These are phyloP conservation scores for Microsporum audouinii DNA, from an alignment of 2,329 filamentous ascomycete species.

Conservation along the genomic window DNA sequence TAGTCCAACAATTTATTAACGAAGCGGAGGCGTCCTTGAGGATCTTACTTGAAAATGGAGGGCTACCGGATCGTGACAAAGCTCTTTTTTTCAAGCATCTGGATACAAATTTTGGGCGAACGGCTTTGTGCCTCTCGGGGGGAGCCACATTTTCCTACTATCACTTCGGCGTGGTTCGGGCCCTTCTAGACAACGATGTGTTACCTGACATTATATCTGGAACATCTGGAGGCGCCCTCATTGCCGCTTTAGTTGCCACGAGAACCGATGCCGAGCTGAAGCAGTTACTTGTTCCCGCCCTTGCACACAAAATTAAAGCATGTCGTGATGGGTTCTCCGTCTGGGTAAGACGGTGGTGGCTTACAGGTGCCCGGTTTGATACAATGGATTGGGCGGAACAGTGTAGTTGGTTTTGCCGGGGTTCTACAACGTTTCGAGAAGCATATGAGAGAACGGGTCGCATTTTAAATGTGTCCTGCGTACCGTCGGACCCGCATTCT, in stretches of 20 bases:
- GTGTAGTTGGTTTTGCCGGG: conserved; percentile 80
- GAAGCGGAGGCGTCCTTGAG: conserved; percentile 50
- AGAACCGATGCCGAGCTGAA: conserved; percentile 86
- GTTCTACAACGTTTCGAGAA: conserved; percentile 87
- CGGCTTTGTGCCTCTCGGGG: conserved; percentile 83
- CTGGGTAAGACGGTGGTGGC: conserved; percentile 80
- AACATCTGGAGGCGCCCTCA: conserved; percentile 83
- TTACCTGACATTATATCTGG: conserved; percentile 92
- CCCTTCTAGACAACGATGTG: conserved; percentile 71
- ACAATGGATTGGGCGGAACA: conserved; percentile 79
- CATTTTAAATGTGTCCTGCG: conserved; percentile 89
- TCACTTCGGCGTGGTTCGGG: conserved; percentile 86
- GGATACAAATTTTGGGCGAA: conserved; percentile 81
- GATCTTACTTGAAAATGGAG: conserved; percentile 56
- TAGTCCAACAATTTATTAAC: conserved; percentile 82
- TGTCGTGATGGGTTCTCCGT: conserved; percentile 65
- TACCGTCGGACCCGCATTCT: conserved; percentile 89
- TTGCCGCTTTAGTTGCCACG: conserved; percentile 77
- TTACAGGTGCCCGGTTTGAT: conserved; percentile 87
- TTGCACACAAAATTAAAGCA: conserved; percentile 74
- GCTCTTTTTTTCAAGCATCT: conserved; percentile 74
- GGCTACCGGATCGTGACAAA: conserved; percentile 62
- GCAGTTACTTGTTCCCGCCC: conserved; percentile 67
- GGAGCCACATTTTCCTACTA: conserved; percentile 95
- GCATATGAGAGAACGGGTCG: conserved; percentile 88